These are phyloP conservation scores for Mucor lusitanicus DNA, from an alignment of 371 early-diverging fungal species.

Conservation along the genomic window DNA sequence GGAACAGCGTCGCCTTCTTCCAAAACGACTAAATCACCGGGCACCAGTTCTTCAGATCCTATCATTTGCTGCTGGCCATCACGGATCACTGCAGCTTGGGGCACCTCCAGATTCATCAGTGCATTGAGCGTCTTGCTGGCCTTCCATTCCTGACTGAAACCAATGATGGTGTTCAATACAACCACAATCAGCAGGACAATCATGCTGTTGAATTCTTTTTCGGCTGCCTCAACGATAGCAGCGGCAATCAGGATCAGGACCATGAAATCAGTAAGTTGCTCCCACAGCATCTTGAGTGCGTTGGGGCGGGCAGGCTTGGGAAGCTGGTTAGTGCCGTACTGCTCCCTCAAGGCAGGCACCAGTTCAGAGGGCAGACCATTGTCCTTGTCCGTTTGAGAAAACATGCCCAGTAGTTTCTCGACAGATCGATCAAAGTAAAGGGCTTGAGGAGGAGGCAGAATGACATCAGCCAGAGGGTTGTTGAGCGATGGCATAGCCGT, in stretches of 20 bases:
- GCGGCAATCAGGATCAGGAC: constrained; percentile 71
- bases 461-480: constrained; percentile 33
- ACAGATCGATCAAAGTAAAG: constrained; percentile 88
- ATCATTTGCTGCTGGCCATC: constrained; percentile 73
- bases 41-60: constrained; percentile 79
- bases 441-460: constrained; percentile 61
- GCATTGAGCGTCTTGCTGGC: constrained; percentile 92
- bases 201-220: constrained; percentile 76
- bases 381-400: constrained; percentile 63
- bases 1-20: constrained; percentile 91
- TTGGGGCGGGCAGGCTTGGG: constrained; percentile 79
- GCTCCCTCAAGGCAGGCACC: constrained; percentile 60
- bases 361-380: constrained; percentile 66
- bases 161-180: constrained; percentile 82
- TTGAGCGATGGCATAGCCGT: constrained; percentile 29
- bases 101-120: constrained; percentile 81
- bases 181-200: constrained; percentile 84
- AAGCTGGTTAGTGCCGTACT: constrained; percentile 85
- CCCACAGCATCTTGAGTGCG: constrained; percentile 76
- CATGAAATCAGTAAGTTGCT: constrained; percentile 92
- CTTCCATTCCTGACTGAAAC: constrained; percentile 90
- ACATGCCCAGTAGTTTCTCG: constrained; percentile 82
- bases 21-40: constrained; percentile 87
- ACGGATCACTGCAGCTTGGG: constrained; percentile 81
- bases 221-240: constrained; percentile 79